Percentiles rank a stretch among this genome's conserved stretches.
Evolutionary conservation across 495 filamentous ascomycete genomes (phyloP).

Genomic region (Podospora conica): DNA sequence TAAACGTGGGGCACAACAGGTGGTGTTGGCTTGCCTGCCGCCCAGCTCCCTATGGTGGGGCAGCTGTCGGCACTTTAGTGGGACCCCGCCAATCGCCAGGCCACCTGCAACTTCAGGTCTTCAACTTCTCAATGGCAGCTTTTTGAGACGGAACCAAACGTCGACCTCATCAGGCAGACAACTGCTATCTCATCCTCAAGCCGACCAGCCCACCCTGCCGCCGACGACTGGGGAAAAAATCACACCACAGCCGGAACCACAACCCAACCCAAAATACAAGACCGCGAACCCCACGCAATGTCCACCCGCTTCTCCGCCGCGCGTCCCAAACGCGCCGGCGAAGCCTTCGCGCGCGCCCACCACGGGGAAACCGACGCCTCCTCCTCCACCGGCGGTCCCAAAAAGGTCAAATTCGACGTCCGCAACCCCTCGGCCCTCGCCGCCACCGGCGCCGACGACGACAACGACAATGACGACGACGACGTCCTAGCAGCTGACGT

Average conservation of each 20-base stretch:
- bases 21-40: background rate
- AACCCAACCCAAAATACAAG: background rate
- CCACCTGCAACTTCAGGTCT: background rate
- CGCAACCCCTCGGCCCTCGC: slow-evolving; percentile 90
- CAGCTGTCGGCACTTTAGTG: slow-evolving; percentile 7
- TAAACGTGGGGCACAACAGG: slow-evolving; percentile 1
- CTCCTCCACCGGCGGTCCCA: slow-evolving; percentile 35
- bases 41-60: background rate
- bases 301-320: slow-evolving; percentile 55
- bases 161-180: background rate
- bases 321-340: slow-evolving; percentile 76
- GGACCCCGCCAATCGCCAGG: background rate
- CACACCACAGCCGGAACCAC: slow-evolving; percentile 1
- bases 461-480: slow-evolving; percentile 63
- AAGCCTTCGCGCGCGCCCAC: slow-evolving; percentile 69
- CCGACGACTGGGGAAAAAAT: slow-evolving; percentile 5
- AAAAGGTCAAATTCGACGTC: slow-evolving; percentile 90
- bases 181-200: background rate
- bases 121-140: background rate
- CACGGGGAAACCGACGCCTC: slow-evolving; percentile 50
- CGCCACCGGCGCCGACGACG: slow-evolving; percentile 59
- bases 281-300: slow-evolving; percentile 33
- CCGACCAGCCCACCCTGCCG: background rate
- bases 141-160: background rate
- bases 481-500: slow-evolving; percentile 83